Percentiles rank a stretch among this genome's conserved stretches.
Conservation (phyloP, 495 filamentous ascomycete species). For the Rostrohypoxylon terebratum region DNA sequence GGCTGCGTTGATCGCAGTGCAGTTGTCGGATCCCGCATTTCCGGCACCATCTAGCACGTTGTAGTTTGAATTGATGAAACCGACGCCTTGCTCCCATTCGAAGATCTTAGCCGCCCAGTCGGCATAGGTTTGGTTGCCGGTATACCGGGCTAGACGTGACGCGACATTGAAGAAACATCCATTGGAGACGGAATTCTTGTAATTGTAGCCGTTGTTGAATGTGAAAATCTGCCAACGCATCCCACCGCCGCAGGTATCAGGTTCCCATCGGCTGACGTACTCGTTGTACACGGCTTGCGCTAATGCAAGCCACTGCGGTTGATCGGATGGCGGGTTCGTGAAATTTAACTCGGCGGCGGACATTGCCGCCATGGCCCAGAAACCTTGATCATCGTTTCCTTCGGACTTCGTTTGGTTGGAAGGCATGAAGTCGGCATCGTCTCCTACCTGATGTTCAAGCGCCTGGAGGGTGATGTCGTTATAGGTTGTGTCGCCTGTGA, state of each 20-base stretch:
- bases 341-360: slow-evolving; percentile 72
- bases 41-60: slow-evolving; percentile 71
- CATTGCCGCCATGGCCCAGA: slow-evolving; percentile 77
- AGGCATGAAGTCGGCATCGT: slow-evolving; percentile 72
- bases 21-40: slow-evolving; percentile 57
- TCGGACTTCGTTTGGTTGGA: slow-evolving; percentile 69
- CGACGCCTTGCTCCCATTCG: slow-evolving; percentile 69
- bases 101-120: slow-evolving; percentile 78
- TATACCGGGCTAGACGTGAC: slow-evolving; percentile 76
- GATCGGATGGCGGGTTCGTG: slow-evolving; percentile 64
- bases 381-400: slow-evolving; percentile 76
- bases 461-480: slow-evolving; percentile 67
- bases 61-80: slow-evolving; percentile 62
- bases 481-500: slow-evolving; percentile 71
- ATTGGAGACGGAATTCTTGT: slow-evolving; percentile 79
- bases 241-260: slow-evolving; percentile 75
- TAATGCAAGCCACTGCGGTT: slow-evolving; percentile 81
- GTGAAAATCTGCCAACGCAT: slow-evolving; percentile 86
- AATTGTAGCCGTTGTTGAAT: slow-evolving; percentile 82
- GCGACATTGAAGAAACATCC: slow-evolving; percentile 79
- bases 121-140: slow-evolving; percentile 74
- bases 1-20: slow-evolving; percentile 59
- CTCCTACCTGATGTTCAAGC: slow-evolving; percentile 70
- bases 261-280: slow-evolving; percentile 76
- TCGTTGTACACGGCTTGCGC: slow-evolving; percentile 85